Conservation (phyloP, 73 alveolate species). For the Paramecium primaurelia region DNA sequence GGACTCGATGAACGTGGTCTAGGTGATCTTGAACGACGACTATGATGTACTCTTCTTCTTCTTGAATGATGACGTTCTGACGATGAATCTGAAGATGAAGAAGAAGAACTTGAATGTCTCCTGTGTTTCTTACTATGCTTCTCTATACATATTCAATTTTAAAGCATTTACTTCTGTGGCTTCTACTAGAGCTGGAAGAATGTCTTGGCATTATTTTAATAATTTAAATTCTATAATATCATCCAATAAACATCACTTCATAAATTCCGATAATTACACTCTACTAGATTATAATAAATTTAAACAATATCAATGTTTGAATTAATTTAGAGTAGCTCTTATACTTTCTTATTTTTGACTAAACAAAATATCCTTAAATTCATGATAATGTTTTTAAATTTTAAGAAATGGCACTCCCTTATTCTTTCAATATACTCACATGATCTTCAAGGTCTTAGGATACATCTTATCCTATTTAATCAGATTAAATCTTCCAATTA, state of each 20-base stretch:
- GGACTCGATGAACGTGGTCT: background rate
- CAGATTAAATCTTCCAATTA: background rate
- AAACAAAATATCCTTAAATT: background rate
- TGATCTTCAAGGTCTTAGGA: conserved; percentile 1
- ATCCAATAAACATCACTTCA: background rate
- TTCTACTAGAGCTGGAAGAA: background rate
- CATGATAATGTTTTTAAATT: conserved; percentile 14
- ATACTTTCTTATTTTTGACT: conserved; percentile 41
- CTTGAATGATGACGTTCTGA: background rate
- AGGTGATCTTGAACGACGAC: conserved; percentile 16
- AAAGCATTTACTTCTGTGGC: background rate
- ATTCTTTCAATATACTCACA: background rate
- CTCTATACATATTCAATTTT: background rate
- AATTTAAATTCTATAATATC: conserved; percentile 1
- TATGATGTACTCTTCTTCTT: background rate
- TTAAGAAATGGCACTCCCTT: background rate
- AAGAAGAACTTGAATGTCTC: background rate
- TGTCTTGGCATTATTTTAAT: background rate
- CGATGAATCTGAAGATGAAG: background rate
- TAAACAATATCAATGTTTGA: conserved; percentile 27
- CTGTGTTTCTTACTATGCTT: background rate
- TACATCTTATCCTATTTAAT: background rate
- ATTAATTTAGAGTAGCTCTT: conserved; percentile 39
- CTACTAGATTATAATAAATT: too few species aligned
- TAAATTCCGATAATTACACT: background rate